Percentiles rank a stretch among this genome's conserved stretches.
phyloP scores from a whole-genome alignment of 2,329 filamentous ascomycete species.

The Fusarium odoratissimum region DNA sequence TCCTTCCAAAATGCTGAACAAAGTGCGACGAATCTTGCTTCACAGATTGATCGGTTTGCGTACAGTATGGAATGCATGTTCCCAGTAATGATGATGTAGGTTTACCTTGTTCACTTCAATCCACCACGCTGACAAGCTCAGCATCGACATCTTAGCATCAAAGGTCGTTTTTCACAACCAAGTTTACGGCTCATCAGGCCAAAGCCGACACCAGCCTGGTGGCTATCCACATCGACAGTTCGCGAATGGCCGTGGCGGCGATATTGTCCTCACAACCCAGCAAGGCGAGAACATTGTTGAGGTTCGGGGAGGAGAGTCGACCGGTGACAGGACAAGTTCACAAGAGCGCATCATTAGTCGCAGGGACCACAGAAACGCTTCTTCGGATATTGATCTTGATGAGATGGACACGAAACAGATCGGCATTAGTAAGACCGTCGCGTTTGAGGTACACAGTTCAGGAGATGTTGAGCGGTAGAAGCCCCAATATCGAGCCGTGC shows the following conservation, averaged over 20 bases:
- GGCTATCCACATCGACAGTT: slow-evolving; percentile 27
- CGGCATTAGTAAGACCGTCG: slow-evolving; percentile 42
- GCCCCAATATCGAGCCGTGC: background rate
- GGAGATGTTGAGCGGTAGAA: slow-evolving; percentile 10
- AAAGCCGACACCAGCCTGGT: slow-evolving; percentile 21
- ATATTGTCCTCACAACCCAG: slow-evolving; percentile 34
- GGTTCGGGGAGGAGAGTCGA: slow-evolving; percentile 29
- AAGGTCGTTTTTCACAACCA: slow-evolving; percentile 47
- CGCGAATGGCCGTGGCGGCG: slow-evolving; percentile 3
- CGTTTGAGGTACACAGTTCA: slow-evolving; percentile 33
- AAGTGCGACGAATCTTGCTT: slow-evolving; percentile 51
- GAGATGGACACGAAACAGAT: slow-evolving; percentile 38
- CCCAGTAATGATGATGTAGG: slow-evolving; percentile 55
- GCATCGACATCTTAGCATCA: slow-evolving; percentile 52
- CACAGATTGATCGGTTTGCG: slow-evolving; percentile 55
- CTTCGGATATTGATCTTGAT: slow-evolving; percentile 42
- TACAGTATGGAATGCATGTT: slow-evolving; percentile 57
- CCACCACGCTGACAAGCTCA: background rate
- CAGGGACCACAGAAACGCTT: slow-evolving; percentile 24
- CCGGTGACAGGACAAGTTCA: slow-evolving; percentile 27
- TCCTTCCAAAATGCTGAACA: slow-evolving; percentile 54
- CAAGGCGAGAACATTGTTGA: slow-evolving; percentile 41
- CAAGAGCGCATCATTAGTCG: slow-evolving; percentile 41
- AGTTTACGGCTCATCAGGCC: slow-evolving; percentile 38
- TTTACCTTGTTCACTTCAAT: background rate